Evolutionary conservation across 2,329 filamentous ascomycete genomes (phyloP).

Genomic region (Paraphaeosphaeria minitans): DNA sequence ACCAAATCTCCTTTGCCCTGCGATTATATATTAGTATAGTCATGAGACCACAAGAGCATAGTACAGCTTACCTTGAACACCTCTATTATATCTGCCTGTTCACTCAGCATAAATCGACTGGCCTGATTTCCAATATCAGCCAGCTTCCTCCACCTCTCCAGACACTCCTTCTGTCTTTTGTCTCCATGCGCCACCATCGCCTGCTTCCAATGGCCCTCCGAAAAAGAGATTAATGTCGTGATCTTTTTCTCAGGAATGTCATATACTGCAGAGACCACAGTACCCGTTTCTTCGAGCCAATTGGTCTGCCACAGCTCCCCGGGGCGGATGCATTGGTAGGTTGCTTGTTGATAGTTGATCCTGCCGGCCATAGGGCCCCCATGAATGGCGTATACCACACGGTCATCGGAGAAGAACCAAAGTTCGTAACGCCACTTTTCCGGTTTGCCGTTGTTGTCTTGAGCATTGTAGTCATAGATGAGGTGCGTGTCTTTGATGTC

Average conservation of each 20-base stretch:
- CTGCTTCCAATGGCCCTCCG: conserved; percentile 61
- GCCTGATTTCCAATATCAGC: conserved; percentile 57
- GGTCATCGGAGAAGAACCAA: conserved; percentile 62
- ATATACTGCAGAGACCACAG: conserved; percentile 61
- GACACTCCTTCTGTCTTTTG: conserved; percentile 58
- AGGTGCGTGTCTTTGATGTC: conserved; percentile 61
- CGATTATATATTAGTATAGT: not conserved
- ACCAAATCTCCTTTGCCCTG: conserved; percentile 55
- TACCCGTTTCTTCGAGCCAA: conserved; percentile 66
- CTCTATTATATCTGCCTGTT: conserved; percentile 60
- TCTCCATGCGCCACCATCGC: conserved; percentile 59
- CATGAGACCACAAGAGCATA: not conserved
- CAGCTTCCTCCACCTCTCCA: conserved; percentile 58
- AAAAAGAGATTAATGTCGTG: conserved; percentile 60
- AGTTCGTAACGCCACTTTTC: conserved; percentile 67
- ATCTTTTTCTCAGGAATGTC: conserved; percentile 58
- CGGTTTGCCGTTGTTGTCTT: conserved; percentile 54
- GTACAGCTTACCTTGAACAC: conserved; percentile 43
- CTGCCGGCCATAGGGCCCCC: conserved; percentile 60
- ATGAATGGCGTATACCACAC: conserved; percentile 64
- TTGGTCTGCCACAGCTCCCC: conserved; percentile 66
- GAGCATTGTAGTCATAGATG: conserved; percentile 62
- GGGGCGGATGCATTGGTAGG: conserved; percentile 63
- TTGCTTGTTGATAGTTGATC: conserved; percentile 59
- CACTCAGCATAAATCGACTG: conserved; percentile 58